Evolutionary conservation across 202 grass and related monocot species (phyloP).

Genomic region (Saccharum hybrid): DNA sequence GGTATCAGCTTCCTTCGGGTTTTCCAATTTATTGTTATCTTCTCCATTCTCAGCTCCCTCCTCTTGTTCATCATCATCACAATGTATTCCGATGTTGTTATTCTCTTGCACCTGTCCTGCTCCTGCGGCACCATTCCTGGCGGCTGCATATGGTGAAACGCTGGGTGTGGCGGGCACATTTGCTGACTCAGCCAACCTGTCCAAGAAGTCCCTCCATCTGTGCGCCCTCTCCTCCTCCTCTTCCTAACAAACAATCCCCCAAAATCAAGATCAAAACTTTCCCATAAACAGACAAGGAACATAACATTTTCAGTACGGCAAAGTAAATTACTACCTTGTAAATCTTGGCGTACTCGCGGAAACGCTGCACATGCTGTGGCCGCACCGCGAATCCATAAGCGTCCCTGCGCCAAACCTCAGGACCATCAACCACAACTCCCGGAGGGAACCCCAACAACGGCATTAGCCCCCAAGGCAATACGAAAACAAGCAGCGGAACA

Average conservation of each 20-base stretch:
- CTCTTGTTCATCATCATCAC: neutral
- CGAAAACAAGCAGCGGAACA: constrained; percentile 17
- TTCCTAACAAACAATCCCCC: constrained; percentile 56
- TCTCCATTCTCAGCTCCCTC: constrained; percentile 12
- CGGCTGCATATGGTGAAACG: constrained; percentile 19
- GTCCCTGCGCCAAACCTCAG: constrained; percentile 78
- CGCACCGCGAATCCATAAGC: constrained; percentile 92
- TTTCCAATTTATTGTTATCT: constrained; percentile 21
- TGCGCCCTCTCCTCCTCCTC: constrained; percentile 95
- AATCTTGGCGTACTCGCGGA: constrained; percentile 89
- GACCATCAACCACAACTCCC: constrained; percentile 48
- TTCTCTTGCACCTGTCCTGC: constrained; percentile 28
- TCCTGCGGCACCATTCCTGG: constrained; percentile 5
- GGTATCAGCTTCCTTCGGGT: constrained; percentile 39
- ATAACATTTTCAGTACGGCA: constrained; percentile 28
- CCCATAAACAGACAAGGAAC: constrained; percentile 20
- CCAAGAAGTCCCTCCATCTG: constrained; percentile 90
- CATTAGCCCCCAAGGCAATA: constrained; percentile 36
- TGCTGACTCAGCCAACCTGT: constrained; percentile 59
- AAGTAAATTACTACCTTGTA: constrained; percentile 67
- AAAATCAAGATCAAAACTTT: constrained; percentile 20
- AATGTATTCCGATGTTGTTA: neutral
- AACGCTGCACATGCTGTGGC: constrained; percentile 94
- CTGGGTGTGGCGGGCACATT: constrained; percentile 36
- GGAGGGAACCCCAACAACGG: constrained; percentile 41